These are phyloP conservation scores for Beauveria scarabaeidicola DNA, from an alignment of 2,329 filamentous ascomycete species.

Conservation along the genomic window DNA sequence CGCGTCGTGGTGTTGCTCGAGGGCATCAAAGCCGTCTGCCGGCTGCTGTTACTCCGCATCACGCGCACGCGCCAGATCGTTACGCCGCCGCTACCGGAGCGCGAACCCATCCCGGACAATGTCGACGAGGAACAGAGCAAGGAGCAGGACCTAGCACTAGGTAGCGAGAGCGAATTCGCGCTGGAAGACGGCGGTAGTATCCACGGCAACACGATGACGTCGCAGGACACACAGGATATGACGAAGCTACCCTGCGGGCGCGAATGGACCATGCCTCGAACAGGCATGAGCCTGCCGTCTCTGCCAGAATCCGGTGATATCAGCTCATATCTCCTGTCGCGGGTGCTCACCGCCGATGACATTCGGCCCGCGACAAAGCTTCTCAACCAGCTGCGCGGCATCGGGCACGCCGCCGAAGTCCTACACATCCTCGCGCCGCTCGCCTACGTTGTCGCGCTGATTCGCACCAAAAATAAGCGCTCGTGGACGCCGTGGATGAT, in stretches of 20 bases:
- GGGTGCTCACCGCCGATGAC: slow-evolving; percentile 90
- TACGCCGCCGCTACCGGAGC: slow-evolving; percentile 75
- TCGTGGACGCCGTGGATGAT: slow-evolving; percentile 90
- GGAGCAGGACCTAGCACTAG: slow-evolving; percentile 29
- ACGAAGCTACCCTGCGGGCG: slow-evolving; percentile 34
- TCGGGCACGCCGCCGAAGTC: slow-evolving; percentile 71
- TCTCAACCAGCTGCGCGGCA: slow-evolving; percentile 71
- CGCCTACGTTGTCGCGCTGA: slow-evolving; percentile 74
- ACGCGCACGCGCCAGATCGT: slow-evolving; percentile 78
- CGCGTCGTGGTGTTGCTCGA: slow-evolving; percentile 79
- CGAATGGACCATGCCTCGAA: slow-evolving; percentile 91
- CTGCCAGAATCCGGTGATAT: slow-evolving; percentile 77
- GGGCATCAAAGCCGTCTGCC: slow-evolving; percentile 75
- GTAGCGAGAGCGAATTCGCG: slow-evolving; percentile 31
- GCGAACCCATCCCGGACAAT: slow-evolving; percentile 64
- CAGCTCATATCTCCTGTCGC: slow-evolving; percentile 75
- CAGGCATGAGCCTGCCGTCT: slow-evolving; percentile 73
- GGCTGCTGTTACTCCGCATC: slow-evolving; percentile 69
- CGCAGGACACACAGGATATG: slow-evolving; percentile 18
- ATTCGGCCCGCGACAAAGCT: slow-evolving; percentile 86
- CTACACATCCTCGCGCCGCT: slow-evolving; percentile 86
- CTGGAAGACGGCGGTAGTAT: slow-evolving; percentile 27
- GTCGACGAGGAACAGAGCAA: slow-evolving; percentile 30
- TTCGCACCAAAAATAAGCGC: slow-evolving; percentile 61
- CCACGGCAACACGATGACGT: slow-evolving; percentile 17